These are phyloP conservation scores for Myrica gale DNA, from an alignment of 306 rosid species.

Conservation along the genomic window DNA sequence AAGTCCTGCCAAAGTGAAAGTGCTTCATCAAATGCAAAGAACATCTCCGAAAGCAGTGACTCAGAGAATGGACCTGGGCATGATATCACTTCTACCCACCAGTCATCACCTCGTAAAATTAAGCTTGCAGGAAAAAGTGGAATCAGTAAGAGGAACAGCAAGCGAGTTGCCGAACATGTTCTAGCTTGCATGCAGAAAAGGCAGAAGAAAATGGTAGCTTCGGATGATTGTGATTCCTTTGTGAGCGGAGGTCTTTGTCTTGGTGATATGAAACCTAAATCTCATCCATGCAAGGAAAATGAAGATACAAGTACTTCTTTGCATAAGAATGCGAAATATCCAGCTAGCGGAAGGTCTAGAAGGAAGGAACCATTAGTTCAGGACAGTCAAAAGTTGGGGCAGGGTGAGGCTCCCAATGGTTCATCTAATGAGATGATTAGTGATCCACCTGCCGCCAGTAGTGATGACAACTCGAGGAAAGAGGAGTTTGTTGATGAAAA, in stretches of 20 bases:
- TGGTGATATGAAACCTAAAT: slow-evolving; percentile 42
- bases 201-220: slow-evolving; percentile 71
- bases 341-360: slow-evolving; percentile 40
- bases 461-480: slow-evolving; percentile 69
- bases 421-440: slow-evolving; percentile 56
- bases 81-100: slow-evolving; percentile 50
- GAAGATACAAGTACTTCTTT: slow-evolving; percentile 46
- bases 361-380: slow-evolving; percentile 38
- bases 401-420: slow-evolving; percentile 52
- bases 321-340: slow-evolving; percentile 40
- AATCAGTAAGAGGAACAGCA: slow-evolving; percentile 80
- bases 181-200: slow-evolving; percentile 82
- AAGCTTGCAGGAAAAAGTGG: slow-evolving; percentile 58
- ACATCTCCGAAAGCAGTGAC: slow-evolving; percentile 87
- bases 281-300: slow-evolving; percentile 43
- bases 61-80: slow-evolving; percentile 82
- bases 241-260: slow-evolving; percentile 56
- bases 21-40: slow-evolving; percentile 89
- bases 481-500: slow-evolving; percentile 74
- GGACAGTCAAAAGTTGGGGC: slow-evolving; percentile 38
- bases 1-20: slow-evolving; percentile 82
- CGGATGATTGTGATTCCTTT: slow-evolving; percentile 88
- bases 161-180: slow-evolving; percentile 90
- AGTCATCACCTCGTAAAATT: slow-evolving; percentile 49
- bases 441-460: slow-evolving; percentile 51